These are phyloP conservation scores for Acanthamoeba triangularis DNA, from an alignment of 208 protist species.

Conservation along the genomic window DNA sequence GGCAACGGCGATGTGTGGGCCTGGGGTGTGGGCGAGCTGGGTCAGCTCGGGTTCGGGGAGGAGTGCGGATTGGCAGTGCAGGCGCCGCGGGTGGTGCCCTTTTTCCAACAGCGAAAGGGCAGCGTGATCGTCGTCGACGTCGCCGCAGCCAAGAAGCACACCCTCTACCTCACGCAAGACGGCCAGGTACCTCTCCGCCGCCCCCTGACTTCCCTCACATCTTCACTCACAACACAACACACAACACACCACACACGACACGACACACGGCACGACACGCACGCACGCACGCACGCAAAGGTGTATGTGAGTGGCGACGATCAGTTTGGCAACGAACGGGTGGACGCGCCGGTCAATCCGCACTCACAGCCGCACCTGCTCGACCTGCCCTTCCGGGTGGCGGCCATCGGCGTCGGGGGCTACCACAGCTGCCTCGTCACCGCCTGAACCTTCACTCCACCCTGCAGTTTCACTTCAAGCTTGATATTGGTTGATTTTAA, in stretches of 20 bases:
- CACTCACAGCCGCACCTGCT: neutral
- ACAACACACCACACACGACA: neutral
- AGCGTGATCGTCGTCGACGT: neutral
- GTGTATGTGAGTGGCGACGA: slow-evolving; percentile 28
- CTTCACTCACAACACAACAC: too few relatives aligned
- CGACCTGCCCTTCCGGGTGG: neutral
- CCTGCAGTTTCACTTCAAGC: too few relatives aligned
- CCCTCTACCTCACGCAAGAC: neutral
- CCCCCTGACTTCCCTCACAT: neutral
- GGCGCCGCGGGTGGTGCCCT: neutral
- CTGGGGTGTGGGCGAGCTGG: slow-evolving; percentile 25
- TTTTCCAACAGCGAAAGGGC: neutral
- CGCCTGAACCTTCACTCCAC: too few relatives aligned
- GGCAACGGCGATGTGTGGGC: neutral
- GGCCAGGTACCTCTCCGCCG: neutral
- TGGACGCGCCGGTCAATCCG: slow-evolving; percentile 2
- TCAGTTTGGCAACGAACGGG: slow-evolving; percentile 2
- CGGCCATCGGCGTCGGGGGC: neutral
- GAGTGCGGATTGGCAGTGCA: neutral
- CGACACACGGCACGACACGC: neutral
- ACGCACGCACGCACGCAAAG: neutral
- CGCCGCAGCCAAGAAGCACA: slow-evolving; percentile 38
- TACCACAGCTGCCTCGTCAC: slow-evolving; percentile 20
- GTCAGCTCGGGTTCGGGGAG: neutral
- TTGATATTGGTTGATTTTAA: too few relatives aligned